These are phyloP conservation scores for Trichoderma breve DNA, from an alignment of 2,329 filamentous ascomycete species.

Conservation along the genomic window DNA sequence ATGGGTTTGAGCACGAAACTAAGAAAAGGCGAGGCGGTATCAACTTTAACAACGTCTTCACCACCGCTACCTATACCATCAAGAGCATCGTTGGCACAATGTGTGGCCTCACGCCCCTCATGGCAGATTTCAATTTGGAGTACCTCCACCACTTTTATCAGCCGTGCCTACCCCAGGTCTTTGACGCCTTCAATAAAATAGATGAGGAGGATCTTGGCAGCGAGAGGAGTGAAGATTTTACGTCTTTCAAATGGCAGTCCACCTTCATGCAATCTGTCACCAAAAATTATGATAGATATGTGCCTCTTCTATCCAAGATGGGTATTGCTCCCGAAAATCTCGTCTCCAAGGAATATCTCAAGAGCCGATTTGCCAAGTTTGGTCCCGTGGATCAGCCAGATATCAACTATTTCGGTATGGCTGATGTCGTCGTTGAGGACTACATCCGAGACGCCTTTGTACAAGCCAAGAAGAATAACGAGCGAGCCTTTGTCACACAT, in stretches of 20 bases:
- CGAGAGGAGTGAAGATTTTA: conserved; percentile 23
- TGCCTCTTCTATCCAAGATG: conserved; percentile 29
- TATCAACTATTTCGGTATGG: conserved; percentile 37
- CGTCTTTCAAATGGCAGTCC: conserved; percentile 32
- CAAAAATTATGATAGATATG: conserved; percentile 33
- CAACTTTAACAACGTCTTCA: conserved; percentile 41
- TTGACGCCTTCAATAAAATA: conserved; percentile 34
- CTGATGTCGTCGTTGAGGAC: conserved; percentile 32
- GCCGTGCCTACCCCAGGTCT: conserved; percentile 43
- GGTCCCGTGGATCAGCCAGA: conserved; percentile 31
- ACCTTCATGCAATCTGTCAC: conserved; percentile 35
- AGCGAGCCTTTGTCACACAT: conserved; percentile 36
- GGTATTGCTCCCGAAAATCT: conserved; percentile 30
- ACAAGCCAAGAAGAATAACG: conserved; percentile 30
- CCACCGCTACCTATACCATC: conserved; percentile 43
- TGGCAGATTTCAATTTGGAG: conserved; percentile 44
- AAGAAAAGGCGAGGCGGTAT: conserved; percentile 37
- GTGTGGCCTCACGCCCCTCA: conserved; percentile 42
- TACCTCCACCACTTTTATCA: conserved; percentile 43
- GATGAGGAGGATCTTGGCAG: conserved; percentile 20
- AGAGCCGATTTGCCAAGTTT: conserved; percentile 30
- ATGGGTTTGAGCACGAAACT: conserved; percentile 31
- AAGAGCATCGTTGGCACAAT: conserved; percentile 43
- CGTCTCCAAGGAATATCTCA: conserved; percentile 33
- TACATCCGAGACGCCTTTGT: conserved; percentile 36